Percentiles rank a stretch among this genome's conserved stretches.
Conservation (phyloP, 768 basidiomycete genomes). For the Tulasnella sp. region DNA sequence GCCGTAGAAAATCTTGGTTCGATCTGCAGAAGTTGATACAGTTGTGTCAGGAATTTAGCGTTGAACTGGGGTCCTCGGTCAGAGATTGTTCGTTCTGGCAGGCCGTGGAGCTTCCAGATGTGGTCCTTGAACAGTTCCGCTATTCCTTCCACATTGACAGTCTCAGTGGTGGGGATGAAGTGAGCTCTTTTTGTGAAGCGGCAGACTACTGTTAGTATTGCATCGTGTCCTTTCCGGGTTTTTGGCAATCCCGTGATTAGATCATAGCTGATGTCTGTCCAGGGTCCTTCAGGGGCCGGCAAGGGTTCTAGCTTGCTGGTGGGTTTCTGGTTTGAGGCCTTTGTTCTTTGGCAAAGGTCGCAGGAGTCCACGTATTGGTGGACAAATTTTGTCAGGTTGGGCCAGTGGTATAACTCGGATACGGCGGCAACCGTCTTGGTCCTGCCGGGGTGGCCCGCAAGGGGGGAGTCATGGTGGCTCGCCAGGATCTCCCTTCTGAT, state of each 20-base stretch:
- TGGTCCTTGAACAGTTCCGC: conserved; percentile 43
- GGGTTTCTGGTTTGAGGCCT: not conserved
- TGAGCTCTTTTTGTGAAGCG: conserved; percentile 44
- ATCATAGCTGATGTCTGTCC: conserved; percentile 32
- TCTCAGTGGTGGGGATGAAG: conserved; percentile 43
- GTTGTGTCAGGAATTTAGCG: conserved; percentile 5
- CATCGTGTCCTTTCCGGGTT: conserved; percentile 25
- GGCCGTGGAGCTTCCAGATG: conserved; percentile 36
- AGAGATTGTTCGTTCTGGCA: not conserved
- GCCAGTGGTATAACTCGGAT: not conserved
- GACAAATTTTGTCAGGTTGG: not conserved
- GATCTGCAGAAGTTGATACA: conserved; percentile 34
- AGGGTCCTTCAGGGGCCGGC: not conserved
- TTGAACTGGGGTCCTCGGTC: conserved; percentile 26
- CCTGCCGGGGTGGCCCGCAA: conserved; percentile 1
- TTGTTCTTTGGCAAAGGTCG: conserved; percentile 9
- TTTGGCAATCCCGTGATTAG: conserved; percentile 42
- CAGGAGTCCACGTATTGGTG: conserved; percentile 3
- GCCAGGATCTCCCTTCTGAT: not conserved
- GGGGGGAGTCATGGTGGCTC: not conserved
- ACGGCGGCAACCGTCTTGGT: not conserved
- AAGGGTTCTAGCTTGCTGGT: conserved; percentile 8
- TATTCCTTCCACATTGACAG: conserved; percentile 38
- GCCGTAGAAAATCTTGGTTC: conserved; percentile 41
- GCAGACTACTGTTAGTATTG: conserved; percentile 45